These are phyloP conservation scores for cucumber (Cucumis sativus) DNA, from an alignment of 306 rosid species.

Conservation along the genomic window DNA sequence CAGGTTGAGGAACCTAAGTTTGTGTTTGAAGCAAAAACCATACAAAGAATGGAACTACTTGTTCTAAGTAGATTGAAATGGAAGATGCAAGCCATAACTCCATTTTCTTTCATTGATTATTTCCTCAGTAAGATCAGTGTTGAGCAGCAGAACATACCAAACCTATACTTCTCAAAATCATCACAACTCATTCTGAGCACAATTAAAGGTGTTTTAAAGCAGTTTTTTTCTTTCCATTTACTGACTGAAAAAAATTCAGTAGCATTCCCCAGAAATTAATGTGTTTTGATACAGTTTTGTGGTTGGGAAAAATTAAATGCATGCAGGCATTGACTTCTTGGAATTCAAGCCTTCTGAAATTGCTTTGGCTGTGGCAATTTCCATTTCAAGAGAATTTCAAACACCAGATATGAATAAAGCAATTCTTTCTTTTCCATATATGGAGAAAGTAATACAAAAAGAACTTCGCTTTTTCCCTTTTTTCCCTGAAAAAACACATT, in stretches of 20 bases:
- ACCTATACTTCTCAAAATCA: constrained; percentile 23
- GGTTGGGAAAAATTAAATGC: constrained; percentile 27
- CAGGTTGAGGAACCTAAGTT: constrained; percentile 51
- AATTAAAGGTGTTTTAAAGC: constrained; percentile 29
- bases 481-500: background rate
- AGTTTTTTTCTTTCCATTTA: constrained; percentile 2
- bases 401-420: constrained; percentile 28
- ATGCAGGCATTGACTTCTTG: constrained; percentile 70
- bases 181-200: constrained; percentile 31
- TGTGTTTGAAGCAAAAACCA: constrained; percentile 37
- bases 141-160: constrained; percentile 10
- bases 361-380: constrained; percentile 69
- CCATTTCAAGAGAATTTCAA: constrained; percentile 29
- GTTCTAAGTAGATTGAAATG: constrained; percentile 51
- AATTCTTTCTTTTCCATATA: constrained; percentile 30
- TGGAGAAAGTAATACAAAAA: constrained; percentile 38
- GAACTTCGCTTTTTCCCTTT: background rate
- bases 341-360: constrained; percentile 79
- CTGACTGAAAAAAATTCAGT: background rate
- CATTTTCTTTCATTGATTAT: constrained; percentile 53
- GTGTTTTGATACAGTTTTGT: constrained; percentile 22
- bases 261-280: constrained; percentile 16
- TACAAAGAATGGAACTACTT: constrained; percentile 56
- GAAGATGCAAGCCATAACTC: constrained; percentile 63
- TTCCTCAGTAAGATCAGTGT: constrained; percentile 35